Evolutionary conservation across 371 early-diverging fungal genomes (phyloP), one percentile per base, ranked within the genome.

Genomic region (Rhizomucor pusillus): DNA sequence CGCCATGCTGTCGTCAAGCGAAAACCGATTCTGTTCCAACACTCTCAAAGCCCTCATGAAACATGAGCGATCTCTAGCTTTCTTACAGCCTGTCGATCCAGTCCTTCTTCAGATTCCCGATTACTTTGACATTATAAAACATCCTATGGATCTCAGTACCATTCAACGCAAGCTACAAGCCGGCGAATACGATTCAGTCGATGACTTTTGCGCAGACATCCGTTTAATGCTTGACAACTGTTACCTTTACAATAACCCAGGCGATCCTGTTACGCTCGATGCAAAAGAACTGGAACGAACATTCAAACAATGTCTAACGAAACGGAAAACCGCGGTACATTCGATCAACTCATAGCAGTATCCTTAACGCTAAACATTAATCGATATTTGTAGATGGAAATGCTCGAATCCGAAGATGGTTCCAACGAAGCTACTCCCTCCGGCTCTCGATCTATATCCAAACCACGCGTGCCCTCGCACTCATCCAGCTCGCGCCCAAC

Each of bases 111-210:
- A 71, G 43, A 70, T 69, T 47, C 77, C 79, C 14, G 89, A 90
- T 25, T 96, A 96, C 67, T 79, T 84, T 39, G 87, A 89, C 20
- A 77, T 93, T 33, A 84, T 99, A 66, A 97, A 93, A 65, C 53
- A 84, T 3, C 99, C 99, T 0, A 99, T 99, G 99, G 99, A 99
- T 63, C 79, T 99, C 18, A 86, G 91, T 1, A 99, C 99, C 0
- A 86, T 98, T 19, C 87, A 88, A 57, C 67, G 75, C 43, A 95
- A 97, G 65, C 47, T 86, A 36, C 50, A 63, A 7, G 56, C 57
- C 13, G 71, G 75, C 5, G 54, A 61, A 39, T 86, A 86, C 43
- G 44, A 44, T 1, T 62, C 70, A 0, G 54, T 78, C 1, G 77
- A 73, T 25, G 74, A 69, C 29, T 79, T 79, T 44, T 54, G 67